Evolutionary conservation across 2,329 filamentous ascomycete genomes (phyloP).

Genomic region (Alternaria atra): DNA sequence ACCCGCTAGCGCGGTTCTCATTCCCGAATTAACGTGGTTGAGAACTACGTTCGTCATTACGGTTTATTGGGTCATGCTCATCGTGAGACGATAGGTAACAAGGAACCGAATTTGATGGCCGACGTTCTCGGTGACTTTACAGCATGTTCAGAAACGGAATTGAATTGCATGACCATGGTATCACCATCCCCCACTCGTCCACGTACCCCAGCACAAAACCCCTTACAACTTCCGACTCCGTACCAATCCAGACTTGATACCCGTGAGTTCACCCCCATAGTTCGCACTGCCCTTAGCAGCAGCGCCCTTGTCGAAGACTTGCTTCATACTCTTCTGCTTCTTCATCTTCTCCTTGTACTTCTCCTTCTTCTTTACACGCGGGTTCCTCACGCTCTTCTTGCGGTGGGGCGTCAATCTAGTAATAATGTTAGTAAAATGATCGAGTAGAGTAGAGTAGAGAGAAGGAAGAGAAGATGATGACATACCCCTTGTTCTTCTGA

Average conservation of each 20-base stretch:
- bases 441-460: not conserved
- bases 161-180: not conserved
- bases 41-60: no score
- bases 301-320: constrained; percentile 76
- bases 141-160: no score
- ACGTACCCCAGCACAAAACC: not conserved
- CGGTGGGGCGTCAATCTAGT: constrained; percentile 75
- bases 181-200: not conserved
- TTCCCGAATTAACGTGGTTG: not conserved
- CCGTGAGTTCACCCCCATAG: constrained; percentile 90
- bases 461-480: not conserved
- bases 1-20: not conserved
- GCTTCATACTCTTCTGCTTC: constrained; percentile 88
- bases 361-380: constrained; percentile 96
- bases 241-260: constrained; percentile 92
- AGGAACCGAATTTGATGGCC: no score
- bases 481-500: constrained; percentile 89
- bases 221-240: constrained; percentile 88
- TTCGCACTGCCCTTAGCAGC: constrained; percentile 69
- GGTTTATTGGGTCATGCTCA: no score
- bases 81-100: no score
- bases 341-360: constrained; percentile 97
- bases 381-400: constrained; percentile 94
- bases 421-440: not conserved
- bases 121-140: no score